Percentiles rank a stretch among this genome's conserved stretches.
phyloP scores from a whole-genome alignment of 2,329 filamentous ascomycete species.

The Scedosporium minutisporum region DNA sequence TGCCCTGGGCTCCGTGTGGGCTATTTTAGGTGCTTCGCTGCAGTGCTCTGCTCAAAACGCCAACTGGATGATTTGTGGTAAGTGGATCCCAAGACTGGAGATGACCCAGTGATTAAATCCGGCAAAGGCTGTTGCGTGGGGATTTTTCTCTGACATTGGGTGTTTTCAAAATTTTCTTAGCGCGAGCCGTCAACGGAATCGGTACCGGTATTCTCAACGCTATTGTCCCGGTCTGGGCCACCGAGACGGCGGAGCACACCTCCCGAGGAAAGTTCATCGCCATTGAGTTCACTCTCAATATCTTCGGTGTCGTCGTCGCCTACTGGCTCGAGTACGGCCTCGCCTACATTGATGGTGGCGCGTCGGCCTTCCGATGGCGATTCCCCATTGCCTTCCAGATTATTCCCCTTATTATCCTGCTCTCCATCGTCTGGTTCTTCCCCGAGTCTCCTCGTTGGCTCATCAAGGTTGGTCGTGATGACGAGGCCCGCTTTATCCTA shows the following conservation, averaged over 20 bases:
- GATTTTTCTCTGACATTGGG: too few species aligned
- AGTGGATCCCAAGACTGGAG: constrained; percentile 14
- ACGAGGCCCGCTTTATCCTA: constrained; percentile 59
- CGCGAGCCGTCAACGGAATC: constrained; percentile 52
- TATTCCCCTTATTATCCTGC: constrained; percentile 47
- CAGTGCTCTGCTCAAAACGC: constrained; percentile 58
- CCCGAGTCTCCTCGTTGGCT: constrained; percentile 62
- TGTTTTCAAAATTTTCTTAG: constrained; percentile 16
- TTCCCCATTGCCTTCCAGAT: constrained; percentile 66
- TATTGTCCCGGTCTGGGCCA: constrained; percentile 63
- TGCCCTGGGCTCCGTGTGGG: constrained; percentile 47
- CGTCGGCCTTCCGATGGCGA: constrained; percentile 52
- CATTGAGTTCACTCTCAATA: constrained; percentile 65
- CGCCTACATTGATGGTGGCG: constrained; percentile 49
- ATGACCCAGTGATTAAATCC: background rate
- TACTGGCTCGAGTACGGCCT: constrained; percentile 28
- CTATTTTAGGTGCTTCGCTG: constrained; percentile 49
- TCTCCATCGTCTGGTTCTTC: constrained; percentile 53
- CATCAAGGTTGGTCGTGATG: constrained; percentile 53
- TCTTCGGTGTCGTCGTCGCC: constrained; percentile 53
- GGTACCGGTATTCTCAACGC: constrained; percentile 63
- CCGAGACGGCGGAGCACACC: constrained; percentile 58
- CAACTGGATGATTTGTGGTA: constrained; percentile 60
- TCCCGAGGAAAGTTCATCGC: constrained; percentile 60
- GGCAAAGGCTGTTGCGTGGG: too few species aligned